Conservation (phyloP, 2,329 filamentous ascomycete genomes). For the Verticillium isaacii region DNA sequence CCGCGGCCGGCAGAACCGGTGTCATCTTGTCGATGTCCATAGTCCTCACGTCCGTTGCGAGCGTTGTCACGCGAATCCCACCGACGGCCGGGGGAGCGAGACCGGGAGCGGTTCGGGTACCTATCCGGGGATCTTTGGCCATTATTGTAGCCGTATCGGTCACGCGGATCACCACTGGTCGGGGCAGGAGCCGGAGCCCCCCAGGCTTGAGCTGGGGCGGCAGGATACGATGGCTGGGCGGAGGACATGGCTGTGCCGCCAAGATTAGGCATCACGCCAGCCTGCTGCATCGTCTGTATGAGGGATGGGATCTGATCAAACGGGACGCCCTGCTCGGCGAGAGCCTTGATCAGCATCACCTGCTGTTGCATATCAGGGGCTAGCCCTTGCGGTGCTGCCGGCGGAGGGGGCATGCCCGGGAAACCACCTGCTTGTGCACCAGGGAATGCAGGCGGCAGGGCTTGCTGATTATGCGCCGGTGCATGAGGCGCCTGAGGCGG, state of each 20-base stretch:
- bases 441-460: not conserved
- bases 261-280: slow-evolving; percentile 24
- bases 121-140: slow-evolving; percentile 58
- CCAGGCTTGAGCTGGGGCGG: slow-evolving; percentile 20
- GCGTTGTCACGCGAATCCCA: slow-evolving; percentile 65
- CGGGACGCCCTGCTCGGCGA: slow-evolving; percentile 70
- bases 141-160: slow-evolving; percentile 49
- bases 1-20: slow-evolving; percentile 56
- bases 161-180: slow-evolving; percentile 44
- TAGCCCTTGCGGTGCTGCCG: slow-evolving; percentile 28
- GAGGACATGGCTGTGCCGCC: slow-evolving; percentile 27
- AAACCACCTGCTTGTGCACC: not conserved
- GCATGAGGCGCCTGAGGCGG: slow-evolving; percentile 16
- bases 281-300: slow-evolving; percentile 45
- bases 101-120: slow-evolving; percentile 64
- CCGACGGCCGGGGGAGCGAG: slow-evolving; percentile 72
- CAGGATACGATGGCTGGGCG: slow-evolving; percentile 36
- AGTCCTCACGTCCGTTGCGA: slow-evolving; percentile 57
- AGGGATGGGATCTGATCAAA: slow-evolving; percentile 68
- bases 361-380: slow-evolving; percentile 63
- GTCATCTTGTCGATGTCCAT: slow-evolving; percentile 55
- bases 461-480: not conserved
- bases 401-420: slow-evolving; percentile 16
- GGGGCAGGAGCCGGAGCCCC: slow-evolving; percentile 15
- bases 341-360: slow-evolving; percentile 67